Base-by-base conservation (phyloP, 1,284 basidiomycete species). In the Apiotrichum veenhuisii region DNA sequence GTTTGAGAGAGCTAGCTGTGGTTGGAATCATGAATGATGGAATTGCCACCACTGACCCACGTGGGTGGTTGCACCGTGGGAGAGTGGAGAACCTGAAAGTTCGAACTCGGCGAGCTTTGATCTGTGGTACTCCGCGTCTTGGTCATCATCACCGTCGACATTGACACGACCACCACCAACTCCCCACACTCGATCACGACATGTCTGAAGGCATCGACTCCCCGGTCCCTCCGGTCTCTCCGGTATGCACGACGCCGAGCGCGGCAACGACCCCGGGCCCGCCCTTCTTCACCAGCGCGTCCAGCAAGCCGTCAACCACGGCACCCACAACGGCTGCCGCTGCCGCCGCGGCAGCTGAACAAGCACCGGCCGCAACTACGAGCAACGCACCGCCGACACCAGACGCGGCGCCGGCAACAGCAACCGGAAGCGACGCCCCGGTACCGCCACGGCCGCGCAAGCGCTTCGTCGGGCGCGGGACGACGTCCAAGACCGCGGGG, bases 381-480 rank as follows among this genome's bases (percentile, higher is more conserved):
- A 17, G 8, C 41, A 11, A 15, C n/a, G n/a, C n/a, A n/a, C n/a
- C n/a, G n/a, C n/a, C n/a, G n/a, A n/a, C n/a, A n/a, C n/a, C n/a
- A n/a, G n/a, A n/a, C n/a, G n/a, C n/a, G n/a, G n/a, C n/a, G n/a
- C n/a, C n/a, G n/a, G n/a, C n/a, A n/a, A n/a, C n/a, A n/a, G n/a
- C n/a, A 10, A 40, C n/a, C 15, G 38, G 9, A 9, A 18, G 9
- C 18, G 25, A 12, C 26, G 43, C 17, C 25, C 26, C 43, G 14
- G 18, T n/a, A 14, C 26, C 17, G 26, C 69, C 73, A 10, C 68
- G 66, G 50, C 64, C 71, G 2, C 63, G 71, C 37, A 68, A 71
- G 45, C 66, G 75, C 43, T 75, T 77, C 59, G 66, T 78, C 22
- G 75, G 75, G 3, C 64, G 63, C 4, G 59, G 63, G 14, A 46